phyloP scores from a whole-genome alignment of 169 alveolate genomes.

The Plasmodium gonderi region DNA sequence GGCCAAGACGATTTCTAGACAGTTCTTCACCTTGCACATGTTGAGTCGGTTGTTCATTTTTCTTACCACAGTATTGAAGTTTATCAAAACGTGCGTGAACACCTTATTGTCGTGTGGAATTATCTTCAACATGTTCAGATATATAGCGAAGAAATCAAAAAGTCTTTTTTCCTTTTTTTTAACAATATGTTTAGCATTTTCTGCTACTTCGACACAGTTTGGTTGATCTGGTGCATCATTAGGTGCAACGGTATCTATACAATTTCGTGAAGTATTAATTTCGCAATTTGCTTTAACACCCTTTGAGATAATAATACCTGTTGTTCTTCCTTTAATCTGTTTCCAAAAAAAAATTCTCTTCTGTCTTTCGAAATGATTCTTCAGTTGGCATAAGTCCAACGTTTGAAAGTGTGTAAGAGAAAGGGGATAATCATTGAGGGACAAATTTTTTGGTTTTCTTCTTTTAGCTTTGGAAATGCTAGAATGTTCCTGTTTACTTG shows the following conservation, averaged over 20 bases:
- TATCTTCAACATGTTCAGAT: constrained; percentile 26
- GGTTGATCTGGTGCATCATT: background rate
- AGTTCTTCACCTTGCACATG: constrained; percentile 3
- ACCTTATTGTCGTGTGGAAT: constrained; percentile 31
- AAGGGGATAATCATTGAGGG: background rate
- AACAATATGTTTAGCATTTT: background rate
- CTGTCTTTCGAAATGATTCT: background rate
- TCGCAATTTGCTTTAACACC: background rate
- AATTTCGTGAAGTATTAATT: background rate
- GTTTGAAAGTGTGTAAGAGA: background rate
- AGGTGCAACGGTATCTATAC: no score
- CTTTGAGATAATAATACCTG: background rate
- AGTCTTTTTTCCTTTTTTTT: constrained; percentile 8
- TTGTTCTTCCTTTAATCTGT: background rate
- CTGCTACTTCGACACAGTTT: background rate
- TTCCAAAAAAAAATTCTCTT: background rate
- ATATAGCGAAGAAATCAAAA: constrained; percentile 13
- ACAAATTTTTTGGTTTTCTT: background rate
- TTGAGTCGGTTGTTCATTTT: background rate
- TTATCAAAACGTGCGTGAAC: constrained; percentile 31
- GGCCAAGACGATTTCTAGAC: constrained; percentile 54
- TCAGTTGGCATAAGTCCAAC: background rate
- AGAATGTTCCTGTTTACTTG: background rate
- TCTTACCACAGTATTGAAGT: constrained; percentile 22
- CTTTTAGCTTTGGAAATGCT: background rate